Evolutionary conservation across 2,329 filamentous ascomycete genomes (phyloP).

Genomic region (Xylariaceae sp.): DNA sequence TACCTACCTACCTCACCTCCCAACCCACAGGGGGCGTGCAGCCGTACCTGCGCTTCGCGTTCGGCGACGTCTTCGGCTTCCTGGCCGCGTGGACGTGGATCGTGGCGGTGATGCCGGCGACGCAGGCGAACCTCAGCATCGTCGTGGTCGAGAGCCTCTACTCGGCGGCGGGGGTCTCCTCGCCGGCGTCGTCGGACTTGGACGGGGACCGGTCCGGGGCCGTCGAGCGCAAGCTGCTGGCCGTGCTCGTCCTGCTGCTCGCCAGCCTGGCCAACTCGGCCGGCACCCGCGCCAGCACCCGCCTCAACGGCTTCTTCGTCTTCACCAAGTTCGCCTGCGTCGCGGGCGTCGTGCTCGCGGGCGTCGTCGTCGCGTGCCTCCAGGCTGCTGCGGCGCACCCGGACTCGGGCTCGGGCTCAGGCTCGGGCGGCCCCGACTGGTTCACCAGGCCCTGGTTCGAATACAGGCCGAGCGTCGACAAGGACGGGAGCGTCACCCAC

Average conservation of each 20-base stretch:
- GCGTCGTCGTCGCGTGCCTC: constrained; percentile 36
- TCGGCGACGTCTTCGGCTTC: constrained; percentile 54
- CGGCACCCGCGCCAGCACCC: constrained; percentile 47
- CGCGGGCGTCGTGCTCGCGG: constrained; percentile 39
- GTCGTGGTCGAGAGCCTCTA: constrained; percentile 56
- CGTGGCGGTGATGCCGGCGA: constrained; percentile 56
- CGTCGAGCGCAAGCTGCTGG: constrained; percentile 43
- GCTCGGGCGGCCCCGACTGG: constrained; percentile 44
- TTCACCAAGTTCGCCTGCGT: constrained; percentile 45
- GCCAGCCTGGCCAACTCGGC: constrained; percentile 47
- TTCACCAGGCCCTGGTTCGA: constrained; percentile 47
- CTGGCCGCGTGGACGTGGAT: constrained; percentile 60
- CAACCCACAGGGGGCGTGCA: constrained; percentile 47
- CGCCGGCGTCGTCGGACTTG: constrained; percentile 26
- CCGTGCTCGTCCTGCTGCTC: constrained; percentile 37
- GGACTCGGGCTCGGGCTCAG: too few species aligned
- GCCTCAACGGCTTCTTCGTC: constrained; percentile 49
- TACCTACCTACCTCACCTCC: too few species aligned
- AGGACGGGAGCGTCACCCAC: constrained; percentile 40
- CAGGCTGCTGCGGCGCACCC: constrained; percentile 29
- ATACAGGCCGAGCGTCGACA: constrained; percentile 39
- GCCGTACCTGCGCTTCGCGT: constrained; percentile 54
- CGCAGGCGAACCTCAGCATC: constrained; percentile 56
- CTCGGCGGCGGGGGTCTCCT: constrained; percentile 40
- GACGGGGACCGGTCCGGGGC: constrained; percentile 12